phyloP scores from a whole-genome alignment of 371 early-diverging fungal species.

The Polyrhizophydium stewartii region DNA sequence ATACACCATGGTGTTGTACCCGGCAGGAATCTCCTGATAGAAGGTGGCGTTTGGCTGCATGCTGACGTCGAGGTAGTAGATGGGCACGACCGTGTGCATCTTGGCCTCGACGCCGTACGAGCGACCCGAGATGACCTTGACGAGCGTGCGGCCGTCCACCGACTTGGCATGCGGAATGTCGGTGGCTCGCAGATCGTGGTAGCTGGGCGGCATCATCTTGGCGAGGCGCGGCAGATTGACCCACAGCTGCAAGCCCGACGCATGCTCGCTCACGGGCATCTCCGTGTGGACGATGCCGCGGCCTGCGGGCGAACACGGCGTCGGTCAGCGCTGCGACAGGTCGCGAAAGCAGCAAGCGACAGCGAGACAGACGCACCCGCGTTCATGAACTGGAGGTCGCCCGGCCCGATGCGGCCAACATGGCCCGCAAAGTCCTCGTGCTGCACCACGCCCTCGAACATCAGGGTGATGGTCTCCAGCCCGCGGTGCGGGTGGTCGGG shows the following conservation, averaged over 20 bases:
- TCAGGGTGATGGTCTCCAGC: slow-evolving; percentile 78
- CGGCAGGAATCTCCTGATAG: slow-evolving; percentile 45
- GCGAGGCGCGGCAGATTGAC: slow-evolving; percentile 76
- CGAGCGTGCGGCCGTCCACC: slow-evolving; percentile 47
- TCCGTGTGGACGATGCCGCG: slow-evolving; percentile 77
- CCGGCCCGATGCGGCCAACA: slow-evolving; percentile 64
- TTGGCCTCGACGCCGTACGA: slow-evolving; percentile 54
- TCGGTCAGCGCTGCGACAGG: slow-evolving; percentile 6
- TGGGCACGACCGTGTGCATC: slow-evolving; percentile 65
- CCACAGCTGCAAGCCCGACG: slow-evolving; percentile 76
- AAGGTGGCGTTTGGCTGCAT: slow-evolving; percentile 36
- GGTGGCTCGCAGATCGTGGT: slow-evolving; percentile 66
- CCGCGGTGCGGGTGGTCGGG: slow-evolving; percentile 46
- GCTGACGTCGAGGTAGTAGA: slow-evolving; percentile 67
- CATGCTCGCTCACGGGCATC: slow-evolving; percentile 51
- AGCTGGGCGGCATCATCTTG: slow-evolving; percentile 71
- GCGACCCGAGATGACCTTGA: slow-evolving; percentile 77
- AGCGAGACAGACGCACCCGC: slow-evolving; percentile 41
- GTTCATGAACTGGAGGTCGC: slow-evolving; percentile 79
- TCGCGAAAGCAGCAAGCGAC: background rate
- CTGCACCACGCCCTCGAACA: slow-evolving; percentile 63
- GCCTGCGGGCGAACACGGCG: slow-evolving; percentile 33
- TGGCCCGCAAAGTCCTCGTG: slow-evolving; percentile 84
- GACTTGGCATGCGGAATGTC: slow-evolving; percentile 56
- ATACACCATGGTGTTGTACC: slow-evolving; percentile 63